phyloP scores from a whole-genome alignment of 2,329 filamentous ascomycete species.

The Cordyceps cicadae region DNA sequence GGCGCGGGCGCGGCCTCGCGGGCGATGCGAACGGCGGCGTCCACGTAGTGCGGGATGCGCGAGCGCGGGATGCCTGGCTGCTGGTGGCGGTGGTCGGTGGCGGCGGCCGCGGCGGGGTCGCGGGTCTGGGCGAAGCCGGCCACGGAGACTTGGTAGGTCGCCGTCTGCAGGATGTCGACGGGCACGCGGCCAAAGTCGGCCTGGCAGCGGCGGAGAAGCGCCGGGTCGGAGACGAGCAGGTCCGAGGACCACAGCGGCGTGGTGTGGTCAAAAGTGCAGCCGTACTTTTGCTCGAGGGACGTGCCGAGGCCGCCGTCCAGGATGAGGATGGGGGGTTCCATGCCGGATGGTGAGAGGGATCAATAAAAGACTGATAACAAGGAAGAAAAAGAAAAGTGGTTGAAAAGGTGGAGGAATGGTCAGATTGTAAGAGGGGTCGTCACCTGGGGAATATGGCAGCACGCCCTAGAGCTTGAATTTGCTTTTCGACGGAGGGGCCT shows the following conservation, averaged over 20 bases:
- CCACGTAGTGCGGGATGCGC: constrained; percentile 33
- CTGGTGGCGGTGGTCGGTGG: too few relatives aligned
- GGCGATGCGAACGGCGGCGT: constrained; percentile 37
- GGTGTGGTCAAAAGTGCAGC: constrained; percentile 39
- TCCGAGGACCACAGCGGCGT: constrained; percentile 62
- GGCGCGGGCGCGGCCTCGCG: constrained; percentile 21
- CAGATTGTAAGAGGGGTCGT: background rate
- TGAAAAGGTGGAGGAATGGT: background rate
- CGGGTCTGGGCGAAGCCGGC: constrained; percentile 46
- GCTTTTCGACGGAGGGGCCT: background rate
- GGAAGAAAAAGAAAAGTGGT: too few relatives aligned
- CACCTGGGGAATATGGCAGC: background rate
- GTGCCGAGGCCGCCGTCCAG: constrained; percentile 63
- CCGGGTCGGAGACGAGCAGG: constrained; percentile 46
- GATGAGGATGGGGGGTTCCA: constrained; percentile 32
- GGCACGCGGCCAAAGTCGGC: constrained; percentile 46
- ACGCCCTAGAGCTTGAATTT: background rate
- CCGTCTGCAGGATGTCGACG: constrained; percentile 56
- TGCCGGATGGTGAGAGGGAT: background rate
- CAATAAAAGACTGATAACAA: background rate
- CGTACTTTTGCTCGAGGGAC: constrained; percentile 51
- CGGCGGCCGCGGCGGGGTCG: constrained; percentile 10
- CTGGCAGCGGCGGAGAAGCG: constrained; percentile 47
- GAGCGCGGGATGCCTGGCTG: constrained; percentile 32
- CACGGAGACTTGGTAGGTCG: constrained; percentile 57